Evolutionary conservation across 768 basidiomycete genomes (phyloP).

Genomic region (Russula sp.): DNA sequence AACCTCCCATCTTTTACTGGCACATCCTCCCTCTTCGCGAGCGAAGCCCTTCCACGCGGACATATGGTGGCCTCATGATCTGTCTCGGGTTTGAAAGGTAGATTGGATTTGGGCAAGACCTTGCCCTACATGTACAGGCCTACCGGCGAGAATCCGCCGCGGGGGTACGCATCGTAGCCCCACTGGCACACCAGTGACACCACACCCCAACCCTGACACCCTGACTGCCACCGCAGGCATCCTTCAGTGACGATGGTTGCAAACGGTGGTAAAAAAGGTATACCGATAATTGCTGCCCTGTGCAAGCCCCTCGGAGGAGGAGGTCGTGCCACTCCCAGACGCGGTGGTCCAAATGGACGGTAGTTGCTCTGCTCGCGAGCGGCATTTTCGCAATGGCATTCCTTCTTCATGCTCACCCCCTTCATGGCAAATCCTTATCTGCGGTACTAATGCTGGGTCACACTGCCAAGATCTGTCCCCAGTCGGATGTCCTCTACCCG

Average conservation of each 20-base stretch:
- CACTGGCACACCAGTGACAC: no score
- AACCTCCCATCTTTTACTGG: no score
- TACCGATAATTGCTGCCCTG: neutral
- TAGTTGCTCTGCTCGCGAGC: conserved; percentile 1
- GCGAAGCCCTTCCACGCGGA: no score
- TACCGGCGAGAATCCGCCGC: no score
- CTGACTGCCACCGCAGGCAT: neutral
- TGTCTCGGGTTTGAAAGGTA: no score
- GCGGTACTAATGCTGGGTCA: neutral
- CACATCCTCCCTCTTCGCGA: no score
- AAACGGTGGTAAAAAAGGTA: neutral
- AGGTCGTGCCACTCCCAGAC: no score
- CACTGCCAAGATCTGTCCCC: conserved; percentile 29
- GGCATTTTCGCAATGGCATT: neutral
- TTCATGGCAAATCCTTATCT: neutral
- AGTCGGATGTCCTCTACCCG: conserved; percentile 38
- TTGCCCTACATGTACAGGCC: no score
- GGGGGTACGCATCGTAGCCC: no score
- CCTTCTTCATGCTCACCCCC: neutral
- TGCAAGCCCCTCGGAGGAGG: neutral
- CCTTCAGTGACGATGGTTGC: neutral
- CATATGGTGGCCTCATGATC: no score
- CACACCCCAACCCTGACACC: no score
- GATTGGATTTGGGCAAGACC: no score
- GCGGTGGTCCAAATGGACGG: neutral